Percentiles rank a stretch among this genome's conserved stretches.
Evolutionary conservation across 1,284 basidiomycete genomes (phyloP).

Genomic region (Rhodotorula sp.): DNA sequence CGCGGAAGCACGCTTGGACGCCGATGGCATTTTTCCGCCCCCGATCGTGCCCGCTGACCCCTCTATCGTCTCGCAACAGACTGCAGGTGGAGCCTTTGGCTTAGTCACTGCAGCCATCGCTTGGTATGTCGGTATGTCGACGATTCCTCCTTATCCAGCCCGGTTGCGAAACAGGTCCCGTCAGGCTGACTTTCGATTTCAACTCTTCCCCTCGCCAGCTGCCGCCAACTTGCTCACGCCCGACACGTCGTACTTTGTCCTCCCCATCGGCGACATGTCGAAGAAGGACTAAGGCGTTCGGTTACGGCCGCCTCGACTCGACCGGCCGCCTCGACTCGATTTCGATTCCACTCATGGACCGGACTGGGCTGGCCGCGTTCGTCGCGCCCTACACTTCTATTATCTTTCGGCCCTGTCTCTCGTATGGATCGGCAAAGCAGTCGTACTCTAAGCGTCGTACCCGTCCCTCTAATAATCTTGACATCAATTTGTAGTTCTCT

Average conservation of each 20-base stretch:
- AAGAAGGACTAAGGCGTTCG: conserved; percentile 17
- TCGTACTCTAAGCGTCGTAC: no score
- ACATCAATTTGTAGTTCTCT: background rate
- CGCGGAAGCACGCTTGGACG: no score
- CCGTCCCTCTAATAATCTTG: background rate
- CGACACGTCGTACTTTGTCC: conserved; percentile 49
- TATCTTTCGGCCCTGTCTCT: background rate
- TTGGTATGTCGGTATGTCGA: conserved; percentile 48
- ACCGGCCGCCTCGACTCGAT: no score
- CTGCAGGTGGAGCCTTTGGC: background rate
- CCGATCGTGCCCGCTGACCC: background rate
- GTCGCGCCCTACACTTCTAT: background rate
- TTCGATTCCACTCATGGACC: no score
- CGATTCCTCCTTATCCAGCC: no score
- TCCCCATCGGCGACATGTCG: conserved; percentile 53
- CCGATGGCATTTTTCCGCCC: no score
- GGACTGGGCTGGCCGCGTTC: background rate
- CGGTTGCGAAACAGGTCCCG: no score
- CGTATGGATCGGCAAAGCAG: no score
- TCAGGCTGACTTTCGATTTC: no score
- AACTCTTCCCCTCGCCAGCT: no score
- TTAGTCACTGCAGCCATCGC: conserved; percentile 47
- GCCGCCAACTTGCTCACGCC: conserved; percentile 54
- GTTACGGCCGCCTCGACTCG: background rate
- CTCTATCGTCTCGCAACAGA: background rate